Evolutionary conservation across 2,329 filamentous ascomycete species (phyloP), one percentile per base, ranked within the genome.

Genomic region (Beauveria caledonica): DNA sequence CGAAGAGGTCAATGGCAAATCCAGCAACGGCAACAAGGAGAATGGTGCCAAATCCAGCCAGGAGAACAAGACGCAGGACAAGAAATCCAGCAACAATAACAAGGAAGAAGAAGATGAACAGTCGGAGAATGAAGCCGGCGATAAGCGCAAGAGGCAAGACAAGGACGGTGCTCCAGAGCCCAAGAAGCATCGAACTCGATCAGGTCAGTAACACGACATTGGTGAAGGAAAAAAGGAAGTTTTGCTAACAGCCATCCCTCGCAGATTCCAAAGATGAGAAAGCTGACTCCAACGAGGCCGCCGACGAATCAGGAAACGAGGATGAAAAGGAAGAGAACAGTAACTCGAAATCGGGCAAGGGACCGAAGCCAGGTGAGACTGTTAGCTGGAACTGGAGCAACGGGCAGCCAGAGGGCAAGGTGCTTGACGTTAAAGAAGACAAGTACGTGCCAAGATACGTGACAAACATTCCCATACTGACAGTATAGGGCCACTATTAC

Each of bases 341-440:
- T 44, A 61, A 2, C 5, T 44, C 21, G 11, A 59, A 53, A 48
- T 45, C 68, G 17, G 68, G 65, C 33, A 72, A 74, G 5, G 72
- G 70, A 0, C 74, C 73, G 0, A 64, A 74, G 29, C 68, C 71
- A 49, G 76, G 76, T 2, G 75, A 78, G 8, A 78, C 70, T 0
- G 76, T 78, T 8, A 77, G 74, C 64, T 78, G 76, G 76, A 76
- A 77, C 27, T 78, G 76, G 76, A 76, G 76, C 13, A 67, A 68
- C 19, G 76, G 75, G 9, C 70, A 77, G 21, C 75, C 76, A 1
- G 62, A 77, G 61, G 76, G 76, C 2, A 76, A 76, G 15, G 76
- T 78, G 1, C 64, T 78, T 3, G 75, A 78, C 15, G 76, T 78
- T 48, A 77, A 77, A 62, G 68, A 60, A 29, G 27, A 19, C 8